Percentiles rank a stretch among this genome's conserved stretches.
These are phyloP conservation scores for Zygosaccharomyces rouxii DNA, from an alignment of 805 yeast species.

Conservation along the genomic window DNA sequence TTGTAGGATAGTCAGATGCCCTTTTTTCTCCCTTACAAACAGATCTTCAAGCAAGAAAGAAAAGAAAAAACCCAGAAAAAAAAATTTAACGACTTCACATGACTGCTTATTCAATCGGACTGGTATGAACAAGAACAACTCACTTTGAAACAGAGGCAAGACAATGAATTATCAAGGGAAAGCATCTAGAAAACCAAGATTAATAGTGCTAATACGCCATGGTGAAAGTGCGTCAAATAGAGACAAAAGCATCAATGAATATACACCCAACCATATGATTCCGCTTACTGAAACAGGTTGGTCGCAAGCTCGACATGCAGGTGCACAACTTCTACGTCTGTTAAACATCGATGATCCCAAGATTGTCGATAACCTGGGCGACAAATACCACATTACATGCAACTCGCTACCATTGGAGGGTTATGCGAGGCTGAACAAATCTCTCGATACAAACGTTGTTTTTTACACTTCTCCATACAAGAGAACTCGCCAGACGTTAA, in stretches of 20 bases:
- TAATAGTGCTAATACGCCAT: constrained; percentile 78
- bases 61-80: neutral
- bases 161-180: neutral
- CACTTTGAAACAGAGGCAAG: neutral
- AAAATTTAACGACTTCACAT: neutral
- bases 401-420: constrained; percentile 18
- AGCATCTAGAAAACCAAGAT: constrained; percentile 37
- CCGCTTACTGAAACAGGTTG: constrained; percentile 70
- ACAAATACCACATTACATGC: constrained; percentile 16
- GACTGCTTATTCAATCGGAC: neutral
- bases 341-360: constrained; percentile 27
- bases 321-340: constrained; percentile 40
- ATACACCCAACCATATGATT: constrained; percentile 76
- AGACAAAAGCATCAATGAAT: constrained; percentile 75
- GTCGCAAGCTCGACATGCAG: constrained; percentile 57
- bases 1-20: no score
- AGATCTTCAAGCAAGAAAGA: neutral
- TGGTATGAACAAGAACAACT: neutral
- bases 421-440: constrained; percentile 34
- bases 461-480: constrained; percentile 84
- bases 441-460: constrained; percentile 53
- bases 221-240: constrained; percentile 91
- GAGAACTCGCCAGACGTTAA: constrained; percentile 80
- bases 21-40: no score
- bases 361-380: constrained; percentile 19